These are phyloP conservation scores for Boletus barrowsii DNA, from an alignment of 768 basidiomycete species.

Conservation along the genomic window DNA sequence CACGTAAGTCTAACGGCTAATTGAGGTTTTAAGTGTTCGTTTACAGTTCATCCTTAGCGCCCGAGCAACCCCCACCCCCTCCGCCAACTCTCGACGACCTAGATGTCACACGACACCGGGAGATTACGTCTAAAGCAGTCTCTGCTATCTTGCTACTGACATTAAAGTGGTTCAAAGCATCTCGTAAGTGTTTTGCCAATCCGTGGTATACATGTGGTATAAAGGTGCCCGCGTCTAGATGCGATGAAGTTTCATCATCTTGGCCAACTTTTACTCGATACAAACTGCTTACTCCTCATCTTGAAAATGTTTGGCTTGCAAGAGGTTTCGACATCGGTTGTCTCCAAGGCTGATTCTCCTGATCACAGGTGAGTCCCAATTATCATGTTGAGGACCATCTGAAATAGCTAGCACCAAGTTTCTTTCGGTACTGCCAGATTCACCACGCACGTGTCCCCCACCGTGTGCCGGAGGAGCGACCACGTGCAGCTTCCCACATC, in stretches of 20 bases:
- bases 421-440: conserved; percentile 90
- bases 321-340: conserved; percentile 79
- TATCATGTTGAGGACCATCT: neutral
- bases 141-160: conserved; percentile 89
- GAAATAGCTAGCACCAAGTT: conserved; percentile 55
- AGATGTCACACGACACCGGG: conserved; percentile 91
- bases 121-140: conserved; percentile 96
- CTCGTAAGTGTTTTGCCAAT: conserved; percentile 59
- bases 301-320: conserved; percentile 98
- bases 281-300: conserved; percentile 89
- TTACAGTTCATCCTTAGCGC: conserved; percentile 36
- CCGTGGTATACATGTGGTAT: neutral
- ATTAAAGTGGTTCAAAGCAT: conserved; percentile 98
- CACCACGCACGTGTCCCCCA: conserved; percentile 70
- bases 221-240: conserved; percentile 48
- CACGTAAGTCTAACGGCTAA: conserved; percentile 44
- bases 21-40: neutral
- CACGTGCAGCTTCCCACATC: conserved; percentile 57
- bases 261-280: conserved; percentile 92
- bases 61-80: conserved; percentile 59
- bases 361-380: conserved; percentile 66
- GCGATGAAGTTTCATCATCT: conserved; percentile 98
- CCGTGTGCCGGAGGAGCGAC: conserved; percentile 59
- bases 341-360: conserved; percentile 85
- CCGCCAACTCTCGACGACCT: conserved; percentile 86